Evolutionary conservation across 805 yeast species (phyloP).

Genomic region (Blastobotrys mokoenaii): DNA sequence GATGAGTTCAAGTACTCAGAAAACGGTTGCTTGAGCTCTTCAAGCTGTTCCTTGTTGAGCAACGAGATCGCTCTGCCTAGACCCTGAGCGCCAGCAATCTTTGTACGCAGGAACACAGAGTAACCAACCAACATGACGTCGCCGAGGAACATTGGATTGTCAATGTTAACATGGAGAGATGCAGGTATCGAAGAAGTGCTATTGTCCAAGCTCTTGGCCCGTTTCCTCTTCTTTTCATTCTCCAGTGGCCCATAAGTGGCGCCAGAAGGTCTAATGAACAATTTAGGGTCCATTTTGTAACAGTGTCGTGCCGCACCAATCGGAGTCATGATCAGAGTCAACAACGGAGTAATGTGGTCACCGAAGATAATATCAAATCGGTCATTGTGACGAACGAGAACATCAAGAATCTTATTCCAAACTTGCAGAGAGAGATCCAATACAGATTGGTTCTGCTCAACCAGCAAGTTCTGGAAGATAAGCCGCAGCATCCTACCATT

Average conservation of each 20-base stretch:
- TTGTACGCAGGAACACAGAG: constrained; percentile 65
- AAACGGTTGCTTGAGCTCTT: constrained; percentile 11
- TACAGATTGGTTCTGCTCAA: constrained; percentile 80
- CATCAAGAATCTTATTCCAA: constrained; percentile 44
- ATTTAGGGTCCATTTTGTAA: constrained; percentile 71
- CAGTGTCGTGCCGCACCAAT: constrained; percentile 87
- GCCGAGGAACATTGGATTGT: constrained; percentile 85
- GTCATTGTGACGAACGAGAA: constrained; percentile 19
- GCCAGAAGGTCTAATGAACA: constrained; percentile 77
- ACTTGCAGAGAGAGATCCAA: constrained; percentile 54
- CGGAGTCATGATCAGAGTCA: constrained; percentile 78
- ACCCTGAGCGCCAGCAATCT: constrained; percentile 67
- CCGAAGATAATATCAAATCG: constrained; percentile 45
- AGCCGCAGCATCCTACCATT: constrained; percentile 65
- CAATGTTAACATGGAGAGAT: constrained; percentile 57
- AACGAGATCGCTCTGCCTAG: constrained; percentile 44
- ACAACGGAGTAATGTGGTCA: constrained; percentile 50
- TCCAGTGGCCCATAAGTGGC: constrained; percentile 26
- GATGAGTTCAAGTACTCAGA: constrained; percentile 43
- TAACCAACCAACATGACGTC: constrained; percentile 80
- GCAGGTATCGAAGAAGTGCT: constrained; percentile 11
- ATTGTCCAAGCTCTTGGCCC: constrained; percentile 38
- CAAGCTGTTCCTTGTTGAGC: constrained; percentile 13
- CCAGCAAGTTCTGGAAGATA: constrained; percentile 74
- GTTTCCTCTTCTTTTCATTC: constrained; percentile 25